Percentiles rank a stretch among this genome's conserved stretches.
phyloP scores from a whole-genome alignment of 2,329 filamentous ascomycete species.

The Thielaviopsis populi region DNA sequence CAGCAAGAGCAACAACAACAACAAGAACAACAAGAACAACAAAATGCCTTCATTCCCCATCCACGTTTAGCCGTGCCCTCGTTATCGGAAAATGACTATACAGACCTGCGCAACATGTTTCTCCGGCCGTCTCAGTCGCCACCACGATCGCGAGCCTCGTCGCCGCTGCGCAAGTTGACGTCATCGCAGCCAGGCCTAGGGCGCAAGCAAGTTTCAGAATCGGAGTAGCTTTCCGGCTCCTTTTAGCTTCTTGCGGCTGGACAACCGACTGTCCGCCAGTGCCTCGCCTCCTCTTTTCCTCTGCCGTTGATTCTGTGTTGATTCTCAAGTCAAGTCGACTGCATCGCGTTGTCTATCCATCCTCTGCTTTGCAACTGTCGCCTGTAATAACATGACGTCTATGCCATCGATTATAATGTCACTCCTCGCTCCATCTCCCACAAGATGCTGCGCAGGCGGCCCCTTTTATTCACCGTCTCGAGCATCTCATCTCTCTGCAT shows the following conservation, averaged over 20 bases:
- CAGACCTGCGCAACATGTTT: constrained; percentile 16
- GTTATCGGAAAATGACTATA: constrained; percentile 14
- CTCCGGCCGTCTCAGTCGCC: constrained; percentile 11
- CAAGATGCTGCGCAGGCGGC: too few species aligned
- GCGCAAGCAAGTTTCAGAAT: neutral
- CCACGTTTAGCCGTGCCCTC: constrained; percentile 9
- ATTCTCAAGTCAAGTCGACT: too few species aligned
- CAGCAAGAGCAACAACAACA: too few species aligned
- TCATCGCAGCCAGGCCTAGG: neutral
- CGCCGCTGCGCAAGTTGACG: neutral
- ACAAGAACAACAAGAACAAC: too few species aligned
- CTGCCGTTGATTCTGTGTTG: too few species aligned
- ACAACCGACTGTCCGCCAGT: neutral
- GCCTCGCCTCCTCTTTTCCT: too few species aligned
- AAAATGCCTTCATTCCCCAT: neutral
- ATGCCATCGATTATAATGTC: too few species aligned
- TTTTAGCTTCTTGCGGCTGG: neutral
- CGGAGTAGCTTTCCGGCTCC: neutral
- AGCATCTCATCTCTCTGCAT: neutral
- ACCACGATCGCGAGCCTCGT: neutral
- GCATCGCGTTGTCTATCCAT: too few species aligned
- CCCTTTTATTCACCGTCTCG: neutral
- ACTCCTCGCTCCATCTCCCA: too few species aligned
- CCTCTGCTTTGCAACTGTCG: too few species aligned
- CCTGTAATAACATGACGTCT: too few species aligned